A percentile compares a stretch with the other conserved stretches of the same genome.
These are phyloP conservation scores for Vitis amurensis DNA, from an alignment of 164 flowering plant genomes.

Conservation along the genomic window DNA sequence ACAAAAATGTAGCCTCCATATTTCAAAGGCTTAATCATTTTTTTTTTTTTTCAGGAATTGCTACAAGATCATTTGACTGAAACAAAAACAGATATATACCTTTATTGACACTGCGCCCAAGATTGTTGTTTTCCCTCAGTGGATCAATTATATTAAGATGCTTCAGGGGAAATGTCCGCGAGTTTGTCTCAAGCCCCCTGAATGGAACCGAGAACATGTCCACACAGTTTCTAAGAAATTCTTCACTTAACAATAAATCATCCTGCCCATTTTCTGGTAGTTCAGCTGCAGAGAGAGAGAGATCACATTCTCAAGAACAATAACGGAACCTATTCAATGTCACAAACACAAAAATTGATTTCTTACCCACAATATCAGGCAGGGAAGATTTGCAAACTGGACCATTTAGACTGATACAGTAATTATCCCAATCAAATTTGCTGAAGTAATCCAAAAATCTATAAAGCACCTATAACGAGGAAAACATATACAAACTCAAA, in stretches of 20 bases:
- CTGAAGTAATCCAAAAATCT: conserved; percentile 53
- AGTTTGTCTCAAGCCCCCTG: conserved; percentile 21
- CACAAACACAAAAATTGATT: neutral
- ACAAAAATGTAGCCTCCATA: neutral
- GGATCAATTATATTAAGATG: conserved; percentile 71
- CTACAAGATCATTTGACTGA: neutral
- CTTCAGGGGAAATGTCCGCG: conserved; percentile 36
- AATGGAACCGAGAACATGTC: conserved; percentile 33
- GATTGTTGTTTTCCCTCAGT: conserved; percentile 75
- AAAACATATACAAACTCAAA: neutral
- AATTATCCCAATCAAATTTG: conserved; percentile 64
- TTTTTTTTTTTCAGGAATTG: neutral
- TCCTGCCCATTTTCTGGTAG: conserved; percentile 25
- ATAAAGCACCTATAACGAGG: conserved; percentile 35
- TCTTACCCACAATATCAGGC: conserved; percentile 43
- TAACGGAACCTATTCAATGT: neutral
- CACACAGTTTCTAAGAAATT: conserved; percentile 35
- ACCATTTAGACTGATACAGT: conserved; percentile 50
- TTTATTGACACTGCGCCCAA: conserved; percentile 87
- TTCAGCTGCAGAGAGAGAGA: conserved; percentile 25
- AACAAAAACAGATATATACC: conserved; percentile 38
- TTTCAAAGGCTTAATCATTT: neutral
- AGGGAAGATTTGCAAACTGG: conserved; percentile 40
- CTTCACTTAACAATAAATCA: conserved; percentile 35
- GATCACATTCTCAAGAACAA: neutral